phyloP scores from a whole-genome alignment of 768 basidiomycete genomes.

The Leucosporidium yakuticum region DNA sequence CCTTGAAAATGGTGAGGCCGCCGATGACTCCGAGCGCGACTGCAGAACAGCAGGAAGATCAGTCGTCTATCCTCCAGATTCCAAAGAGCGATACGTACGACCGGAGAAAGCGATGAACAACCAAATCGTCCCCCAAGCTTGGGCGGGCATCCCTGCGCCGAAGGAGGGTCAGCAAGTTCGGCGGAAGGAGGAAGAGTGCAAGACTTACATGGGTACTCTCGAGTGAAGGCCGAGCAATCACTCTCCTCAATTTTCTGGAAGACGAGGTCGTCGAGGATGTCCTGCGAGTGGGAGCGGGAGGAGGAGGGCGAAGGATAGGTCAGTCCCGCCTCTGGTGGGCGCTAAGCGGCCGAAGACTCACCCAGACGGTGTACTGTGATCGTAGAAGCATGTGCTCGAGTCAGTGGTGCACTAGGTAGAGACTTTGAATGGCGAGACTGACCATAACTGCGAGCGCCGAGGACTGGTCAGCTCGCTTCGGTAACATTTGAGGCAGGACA shows the following conservation, averaged over 20 bases:
- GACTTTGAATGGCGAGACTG: background rate
- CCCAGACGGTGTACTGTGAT: conserved; percentile 26
- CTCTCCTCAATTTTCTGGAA: conserved; percentile 19
- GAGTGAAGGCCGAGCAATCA: conserved; percentile 23
- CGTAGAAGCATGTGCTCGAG: background rate
- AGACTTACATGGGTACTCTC: conserved; percentile 10
- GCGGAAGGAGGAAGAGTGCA: background rate
- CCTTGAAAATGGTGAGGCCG: conserved; percentile 21
- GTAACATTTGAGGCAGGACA: no score
- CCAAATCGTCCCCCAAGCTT: conserved; percentile 27
- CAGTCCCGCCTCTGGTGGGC: no score
- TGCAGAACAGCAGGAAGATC: background rate
- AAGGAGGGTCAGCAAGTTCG: background rate
- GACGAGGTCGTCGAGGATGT: conserved; percentile 27
- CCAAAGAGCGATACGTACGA: background rate
- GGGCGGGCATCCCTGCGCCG: conserved; percentile 16
- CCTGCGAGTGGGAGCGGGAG: background rate
- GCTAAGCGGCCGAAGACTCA: no score
- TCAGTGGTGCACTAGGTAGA: background rate
- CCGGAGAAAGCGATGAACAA: conserved; percentile 7
- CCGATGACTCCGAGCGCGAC: conserved; percentile 16
- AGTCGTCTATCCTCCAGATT: background rate
- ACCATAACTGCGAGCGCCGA: conserved; percentile 18
- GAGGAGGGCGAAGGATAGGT: no score
- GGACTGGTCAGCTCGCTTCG: background rate